Conservation (phyloP, 208 protist species). For the Trypanosoma boissoni region DNA sequence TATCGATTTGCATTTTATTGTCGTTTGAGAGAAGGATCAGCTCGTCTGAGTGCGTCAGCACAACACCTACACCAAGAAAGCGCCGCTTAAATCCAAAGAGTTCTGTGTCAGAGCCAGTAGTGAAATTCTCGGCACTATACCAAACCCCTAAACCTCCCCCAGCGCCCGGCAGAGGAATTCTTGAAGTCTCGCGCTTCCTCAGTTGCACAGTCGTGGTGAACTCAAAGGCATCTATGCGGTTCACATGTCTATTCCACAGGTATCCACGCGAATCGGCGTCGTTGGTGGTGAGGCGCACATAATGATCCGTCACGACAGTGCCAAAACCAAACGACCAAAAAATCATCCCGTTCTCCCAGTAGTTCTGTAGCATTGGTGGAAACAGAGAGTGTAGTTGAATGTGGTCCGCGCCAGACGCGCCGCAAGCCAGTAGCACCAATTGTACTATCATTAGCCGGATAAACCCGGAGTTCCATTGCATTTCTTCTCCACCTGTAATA, state of each 20-base stretch:
- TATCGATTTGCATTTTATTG: slow-evolving; percentile 5
- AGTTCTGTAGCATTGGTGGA: slow-evolving; percentile 46
- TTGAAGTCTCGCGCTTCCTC: slow-evolving; percentile 10
- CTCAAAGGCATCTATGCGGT: slow-evolving; percentile 35
- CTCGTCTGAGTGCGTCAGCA: slow-evolving; percentile 35
- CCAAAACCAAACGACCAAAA: slow-evolving; percentile 47
- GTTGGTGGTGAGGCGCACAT: slow-evolving; percentile 37
- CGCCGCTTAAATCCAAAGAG: slow-evolving; percentile 38
- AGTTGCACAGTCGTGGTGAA: slow-evolving; percentile 39
- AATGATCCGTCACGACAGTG: slow-evolving; percentile 44
- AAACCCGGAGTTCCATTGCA: background rate
- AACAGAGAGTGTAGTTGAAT: slow-evolving; percentile 42
- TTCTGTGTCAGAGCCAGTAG: slow-evolving; percentile 13
- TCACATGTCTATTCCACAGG: slow-evolving; percentile 45
- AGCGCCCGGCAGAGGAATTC: background rate
- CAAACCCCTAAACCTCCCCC: slow-evolving; percentile 35
- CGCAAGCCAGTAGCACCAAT: background rate
- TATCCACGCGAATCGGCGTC: slow-evolving; percentile 24
- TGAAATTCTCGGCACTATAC: slow-evolving; percentile 27
- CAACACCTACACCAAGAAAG: slow-evolving; percentile 44
- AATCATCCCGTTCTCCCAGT: slow-evolving; percentile 40
- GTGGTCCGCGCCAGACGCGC: slow-evolving; percentile 10
- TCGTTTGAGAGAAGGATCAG: slow-evolving; percentile 28
- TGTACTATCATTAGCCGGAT: slow-evolving; percentile 5
- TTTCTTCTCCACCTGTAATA: background rate